phyloP scores from a whole-genome alignment of 1,284 basidiomycete species.

The Malassezia restricta region DNA sequence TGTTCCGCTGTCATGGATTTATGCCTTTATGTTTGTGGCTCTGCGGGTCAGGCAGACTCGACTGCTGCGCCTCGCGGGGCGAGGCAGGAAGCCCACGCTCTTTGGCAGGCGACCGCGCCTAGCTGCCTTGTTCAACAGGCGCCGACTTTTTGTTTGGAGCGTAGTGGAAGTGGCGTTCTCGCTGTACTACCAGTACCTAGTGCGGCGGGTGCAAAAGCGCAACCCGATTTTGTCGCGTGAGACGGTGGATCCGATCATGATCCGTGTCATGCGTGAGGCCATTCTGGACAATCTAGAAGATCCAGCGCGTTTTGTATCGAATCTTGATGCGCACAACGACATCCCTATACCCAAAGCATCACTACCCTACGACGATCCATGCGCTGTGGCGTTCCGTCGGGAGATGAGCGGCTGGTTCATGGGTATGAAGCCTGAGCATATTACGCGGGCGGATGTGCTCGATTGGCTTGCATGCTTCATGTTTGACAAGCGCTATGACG shows the following conservation, averaged over 20 bases:
- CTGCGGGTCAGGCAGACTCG: neutral
- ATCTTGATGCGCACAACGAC: neutral
- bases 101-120: constrained; percentile 1
- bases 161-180: constrained; percentile 27
- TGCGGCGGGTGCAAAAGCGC: constrained; percentile 20
- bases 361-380: constrained; percentile 25
- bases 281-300: constrained; percentile 22
- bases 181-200: constrained; percentile 27
- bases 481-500: constrained; percentile 25
- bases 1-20: constrained; percentile 28
- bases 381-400: constrained; percentile 28
- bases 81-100: neutral
- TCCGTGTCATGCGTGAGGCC: constrained; percentile 21
- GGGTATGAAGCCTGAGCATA: constrained; percentile 18
- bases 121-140: constrained; percentile 10
- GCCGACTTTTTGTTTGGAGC: constrained; percentile 19
- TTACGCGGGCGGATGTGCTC: constrained; percentile 29
- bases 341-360: constrained; percentile 11
- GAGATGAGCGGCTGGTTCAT: constrained; percentile 36
- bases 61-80: neutral
- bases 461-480: constrained; percentile 43
- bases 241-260: constrained; percentile 13
- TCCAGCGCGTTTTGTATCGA: neutral
- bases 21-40: neutral
- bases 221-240: neutral